Percentiles rank a stretch among this genome's conserved stretches.
Evolutionary conservation across 2,329 filamentous ascomycete genomes (phyloP).

Genomic region (Cladosporium sphaerospermum): DNA sequence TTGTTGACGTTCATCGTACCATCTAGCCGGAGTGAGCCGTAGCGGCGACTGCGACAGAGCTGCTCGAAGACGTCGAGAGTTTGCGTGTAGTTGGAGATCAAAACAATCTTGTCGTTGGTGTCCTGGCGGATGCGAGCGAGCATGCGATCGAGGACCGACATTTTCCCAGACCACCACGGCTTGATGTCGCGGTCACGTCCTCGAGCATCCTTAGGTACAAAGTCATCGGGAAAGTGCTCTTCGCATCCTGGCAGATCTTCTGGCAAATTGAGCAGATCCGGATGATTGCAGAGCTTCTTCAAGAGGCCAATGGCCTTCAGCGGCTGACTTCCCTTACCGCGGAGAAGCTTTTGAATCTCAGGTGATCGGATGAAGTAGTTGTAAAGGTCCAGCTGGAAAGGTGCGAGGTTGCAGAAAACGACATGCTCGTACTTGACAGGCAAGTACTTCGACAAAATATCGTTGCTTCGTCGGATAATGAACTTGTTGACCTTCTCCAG

Average conservation of each 20-base stretch:
- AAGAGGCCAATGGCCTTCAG: constrained; percentile 93
- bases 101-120: constrained; percentile 97
- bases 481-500: constrained; percentile 91
- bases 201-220: constrained; percentile 76
- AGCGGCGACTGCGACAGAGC: constrained; percentile 76
- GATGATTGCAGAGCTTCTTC: constrained; percentile 98
- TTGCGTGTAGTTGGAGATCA: constrained; percentile 97
- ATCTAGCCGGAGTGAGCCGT: constrained; percentile 83
- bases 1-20: constrained; percentile 98
- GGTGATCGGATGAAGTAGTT: constrained; percentile 96
- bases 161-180: constrained; percentile 95
- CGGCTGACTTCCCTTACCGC: constrained; percentile 91
- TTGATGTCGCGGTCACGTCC: constrained; percentile 89
- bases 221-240: constrained; percentile 73
- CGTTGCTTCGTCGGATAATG: constrained; percentile 95
- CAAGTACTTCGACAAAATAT: constrained; percentile 94
- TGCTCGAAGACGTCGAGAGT: constrained; percentile 92
- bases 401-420: constrained; percentile 91
- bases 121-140: constrained; percentile 89
- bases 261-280: constrained; percentile 78
- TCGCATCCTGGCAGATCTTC: constrained; percentile 85
- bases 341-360: constrained; percentile 83
- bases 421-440: constrained; percentile 99
- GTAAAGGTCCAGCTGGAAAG: constrained; percentile 89
- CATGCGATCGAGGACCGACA: constrained; percentile 94